phyloP scores from a whole-genome alignment of 768 basidiomycete genomes.

The Boletus barrowsii region DNA sequence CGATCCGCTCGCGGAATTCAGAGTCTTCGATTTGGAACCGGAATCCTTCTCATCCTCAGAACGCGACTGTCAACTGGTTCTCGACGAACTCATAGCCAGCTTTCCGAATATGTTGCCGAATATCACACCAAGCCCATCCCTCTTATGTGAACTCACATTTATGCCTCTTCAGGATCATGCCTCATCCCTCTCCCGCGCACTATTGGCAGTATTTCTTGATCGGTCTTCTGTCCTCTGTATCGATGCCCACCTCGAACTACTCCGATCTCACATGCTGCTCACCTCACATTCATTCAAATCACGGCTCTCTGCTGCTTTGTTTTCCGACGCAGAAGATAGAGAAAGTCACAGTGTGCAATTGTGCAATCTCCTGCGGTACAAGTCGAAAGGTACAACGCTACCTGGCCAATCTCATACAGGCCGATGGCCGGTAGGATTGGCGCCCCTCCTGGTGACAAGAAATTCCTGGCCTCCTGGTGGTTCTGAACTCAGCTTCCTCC shows the following conservation, averaged over 20 bases:
- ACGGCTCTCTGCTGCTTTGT: constrained; percentile 67
- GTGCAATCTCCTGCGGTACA: constrained; percentile 24
- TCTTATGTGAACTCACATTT: constrained; percentile 62
- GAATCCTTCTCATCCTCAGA: constrained; percentile 36
- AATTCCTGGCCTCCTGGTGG: constrained; percentile 87
- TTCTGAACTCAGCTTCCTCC: constrained; percentile 76
- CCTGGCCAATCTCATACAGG: constrained; percentile 20
- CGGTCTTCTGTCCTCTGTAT: constrained; percentile 65
- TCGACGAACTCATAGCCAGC: constrained; percentile 47
- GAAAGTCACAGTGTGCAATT: constrained; percentile 31
- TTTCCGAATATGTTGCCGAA: constrained; percentile 63
- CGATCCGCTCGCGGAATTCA: constrained; percentile 45
- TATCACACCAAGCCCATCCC: constrained; percentile 60
- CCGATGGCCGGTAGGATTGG: constrained; percentile 69
- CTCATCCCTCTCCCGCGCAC: constrained; percentile 59
- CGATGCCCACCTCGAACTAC: constrained; percentile 59
- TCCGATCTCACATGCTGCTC: constrained; percentile 74
- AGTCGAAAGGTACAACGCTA: constrained; percentile 9
- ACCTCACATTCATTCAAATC: constrained; percentile 71
- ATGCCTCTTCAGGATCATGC: constrained; percentile 59
- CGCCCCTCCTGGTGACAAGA: constrained; percentile 65
- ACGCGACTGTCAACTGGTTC: constrained; percentile 16
- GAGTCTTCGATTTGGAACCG: constrained; percentile 66
- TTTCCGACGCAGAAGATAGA: constrained; percentile 66
- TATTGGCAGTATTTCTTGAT: constrained; percentile 65